phyloP scores from a whole-genome alignment of 2,329 filamentous ascomycete genomes.

The Calonectria pteridis region DNA sequence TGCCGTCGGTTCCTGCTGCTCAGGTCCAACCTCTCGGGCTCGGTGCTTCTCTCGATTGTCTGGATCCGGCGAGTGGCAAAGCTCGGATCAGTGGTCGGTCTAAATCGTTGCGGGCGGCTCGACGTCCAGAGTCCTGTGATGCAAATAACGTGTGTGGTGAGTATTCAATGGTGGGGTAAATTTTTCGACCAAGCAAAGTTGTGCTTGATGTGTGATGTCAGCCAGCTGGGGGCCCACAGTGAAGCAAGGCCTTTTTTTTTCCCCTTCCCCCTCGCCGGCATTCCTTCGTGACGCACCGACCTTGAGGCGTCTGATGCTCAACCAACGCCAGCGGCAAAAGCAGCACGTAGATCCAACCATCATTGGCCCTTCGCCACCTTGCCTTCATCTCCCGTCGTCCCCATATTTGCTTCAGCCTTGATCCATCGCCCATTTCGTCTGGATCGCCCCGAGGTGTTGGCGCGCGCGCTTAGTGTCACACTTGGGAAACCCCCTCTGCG shows the following conservation, averaged over 20 bases:
- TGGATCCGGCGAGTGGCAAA: slow-evolving; percentile 25
- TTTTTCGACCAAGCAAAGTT: slow-evolving; percentile 44
- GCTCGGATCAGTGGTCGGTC: slow-evolving; percentile 28
- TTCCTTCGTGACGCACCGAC: not conserved
- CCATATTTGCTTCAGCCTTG: not conserved
- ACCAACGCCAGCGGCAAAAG: not conserved
- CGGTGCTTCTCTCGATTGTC: not conserved
- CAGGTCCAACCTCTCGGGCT: not conserved
- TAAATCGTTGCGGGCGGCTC: slow-evolving; percentile 14
- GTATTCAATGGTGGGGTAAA: slow-evolving; percentile 55
- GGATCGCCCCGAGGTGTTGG: not conserved
- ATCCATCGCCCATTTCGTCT: not conserved
- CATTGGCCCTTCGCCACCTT: not conserved
- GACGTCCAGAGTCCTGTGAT: slow-evolving; percentile 36
- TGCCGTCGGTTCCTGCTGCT: not conserved
- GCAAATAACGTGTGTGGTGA: slow-evolving; percentile 35
- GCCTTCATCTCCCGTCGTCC: not conserved
- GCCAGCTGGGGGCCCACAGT: slow-evolving; percentile 28
- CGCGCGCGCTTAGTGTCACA: not conserved
- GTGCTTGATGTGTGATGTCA: slow-evolving; percentile 49
- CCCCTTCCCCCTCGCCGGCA: not conserved
- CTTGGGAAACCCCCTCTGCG: not conserved
- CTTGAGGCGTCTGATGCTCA: not conserved
- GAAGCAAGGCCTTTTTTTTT: not conserved
- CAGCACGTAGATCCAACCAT: not conserved